phyloP scores from a whole-genome alignment of 2,329 filamentous ascomycete species.

The Fusarium nodosum region DNA sequence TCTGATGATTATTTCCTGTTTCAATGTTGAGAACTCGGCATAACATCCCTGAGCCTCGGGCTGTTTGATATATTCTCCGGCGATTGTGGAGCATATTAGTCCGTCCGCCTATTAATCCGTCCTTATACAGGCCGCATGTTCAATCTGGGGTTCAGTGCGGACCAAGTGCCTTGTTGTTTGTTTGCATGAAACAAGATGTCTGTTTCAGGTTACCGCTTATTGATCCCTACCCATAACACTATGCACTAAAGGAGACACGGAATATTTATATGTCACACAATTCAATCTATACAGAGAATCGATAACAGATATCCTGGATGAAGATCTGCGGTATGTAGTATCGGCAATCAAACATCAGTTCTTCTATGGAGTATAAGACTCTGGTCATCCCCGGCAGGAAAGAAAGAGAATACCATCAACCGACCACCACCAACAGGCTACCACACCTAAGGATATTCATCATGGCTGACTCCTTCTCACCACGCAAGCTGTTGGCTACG shows the following conservation, averaged over 20 bases:
- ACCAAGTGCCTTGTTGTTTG: background rate
- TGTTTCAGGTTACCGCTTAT: background rate
- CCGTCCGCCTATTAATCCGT: background rate
- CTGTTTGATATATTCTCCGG: background rate
- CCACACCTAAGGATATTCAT: background rate
- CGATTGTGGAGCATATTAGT: background rate
- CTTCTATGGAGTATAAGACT: constrained; percentile 2
- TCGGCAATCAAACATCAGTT: background rate
- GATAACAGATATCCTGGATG: background rate
- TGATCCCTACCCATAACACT: background rate
- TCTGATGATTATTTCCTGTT: background rate
- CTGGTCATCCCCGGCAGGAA: no score
- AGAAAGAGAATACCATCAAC: background rate
- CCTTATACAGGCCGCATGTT: background rate
- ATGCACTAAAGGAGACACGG: background rate
- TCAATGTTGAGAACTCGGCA: background rate
- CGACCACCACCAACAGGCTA: background rate
- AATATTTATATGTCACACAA: background rate
- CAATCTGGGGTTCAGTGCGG: background rate
- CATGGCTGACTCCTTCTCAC: constrained; percentile 14
- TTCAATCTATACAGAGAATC: background rate
- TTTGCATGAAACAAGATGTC: constrained; percentile 1
- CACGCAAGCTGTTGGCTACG: constrained; percentile 4
- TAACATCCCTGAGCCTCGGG: background rate
- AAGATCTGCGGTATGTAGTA: constrained; percentile 2